Base-by-base conservation (phyloP, 2,329 filamentous ascomycete genomes). In the Emmonsiellopsis sp. region DNA sequence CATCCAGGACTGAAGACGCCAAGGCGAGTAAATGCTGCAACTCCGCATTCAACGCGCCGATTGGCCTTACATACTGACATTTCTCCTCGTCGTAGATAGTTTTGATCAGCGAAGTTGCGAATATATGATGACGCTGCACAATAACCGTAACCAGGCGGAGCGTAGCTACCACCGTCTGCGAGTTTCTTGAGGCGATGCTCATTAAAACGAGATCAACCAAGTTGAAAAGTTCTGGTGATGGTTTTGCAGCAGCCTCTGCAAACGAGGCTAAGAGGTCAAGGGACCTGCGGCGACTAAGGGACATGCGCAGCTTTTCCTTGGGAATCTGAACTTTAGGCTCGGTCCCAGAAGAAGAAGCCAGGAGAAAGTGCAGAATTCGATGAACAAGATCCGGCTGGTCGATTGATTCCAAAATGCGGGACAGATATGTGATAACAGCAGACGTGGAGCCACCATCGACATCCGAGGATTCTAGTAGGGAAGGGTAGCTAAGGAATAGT, bases 381-480 rank as follows among this genome's bases (percentile, higher is more conserved):
- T 95, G 88, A 55, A 96, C 89, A 75, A 98, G 86, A 64, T 97
- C 91, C 7, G 89, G 88, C 66, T 97, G 90, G 58, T 96, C 89
- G 11, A 98, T 77, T 0, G 89, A 87, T 67, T 96, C 91, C 5
- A 98, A 79, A 53, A 97, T 95, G 42, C 88, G 86, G 54, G 87
- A 86, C 37, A 98, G 78, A 68, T 98, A 97, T 1, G 91, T 96
- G 58, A 97, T 77, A 10, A 98, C 93, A 3, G 93, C 93, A 20
- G 97, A 90, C 0, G 93, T 95, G 6, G 93, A 98, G 52, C 93
- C 93, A 59, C 92, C 93, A 70, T 97, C 92, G 40, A 94, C 87
- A 72, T 98, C 93, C 1, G 93, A 97, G 8, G 93, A 98, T 70
- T 98, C 92, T 11, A 98, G 79, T 34, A 98, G 77, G 1, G 94